Conservation (phyloP, 176 grass and related monocot genomes). For the Poa pratensis region DNA sequence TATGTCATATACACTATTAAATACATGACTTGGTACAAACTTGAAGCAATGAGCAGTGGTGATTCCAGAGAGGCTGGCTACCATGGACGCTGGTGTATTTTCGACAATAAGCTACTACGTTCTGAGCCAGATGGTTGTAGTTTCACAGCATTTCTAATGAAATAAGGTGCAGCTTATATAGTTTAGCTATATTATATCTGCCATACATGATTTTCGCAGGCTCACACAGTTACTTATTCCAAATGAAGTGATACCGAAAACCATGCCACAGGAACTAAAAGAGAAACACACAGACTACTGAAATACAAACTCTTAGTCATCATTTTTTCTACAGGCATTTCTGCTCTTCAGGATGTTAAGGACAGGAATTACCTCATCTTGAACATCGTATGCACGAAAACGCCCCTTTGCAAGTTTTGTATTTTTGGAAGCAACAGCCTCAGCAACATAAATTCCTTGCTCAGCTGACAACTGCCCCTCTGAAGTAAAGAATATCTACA, state of each 20-base stretch:
- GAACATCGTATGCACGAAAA: constrained; percentile 82
- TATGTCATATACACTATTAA: background rate
- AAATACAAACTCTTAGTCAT: constrained; percentile 24
- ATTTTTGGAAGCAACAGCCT: constrained; percentile 78
- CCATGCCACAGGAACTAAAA: constrained; percentile 10
- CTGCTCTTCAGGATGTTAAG: constrained; percentile 20
- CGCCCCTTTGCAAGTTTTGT: constrained; percentile 87
- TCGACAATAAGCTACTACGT: background rate
- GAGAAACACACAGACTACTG: constrained; percentile 23
- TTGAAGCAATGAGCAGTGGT: background rate
- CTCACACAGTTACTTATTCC: constrained; percentile 12
- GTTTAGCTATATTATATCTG: constrained; percentile 21
- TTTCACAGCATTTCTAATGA: constrained; percentile 1
- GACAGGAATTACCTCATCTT: constrained; percentile 65
- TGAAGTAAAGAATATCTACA: constrained; percentile 89
- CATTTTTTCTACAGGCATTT: background rate
- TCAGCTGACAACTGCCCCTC: constrained; percentile 85
- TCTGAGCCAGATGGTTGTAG: constrained; percentile 9
- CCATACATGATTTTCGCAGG: constrained; percentile 1
- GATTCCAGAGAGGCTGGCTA: background rate
- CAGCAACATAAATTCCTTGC: constrained; percentile 92
- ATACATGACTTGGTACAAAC: background rate
- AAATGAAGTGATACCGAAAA: constrained; percentile 28
- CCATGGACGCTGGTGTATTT: background rate
- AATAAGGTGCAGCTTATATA: constrained; percentile 12